Evolutionary conservation across 345 rosid species (phyloP).

Genomic region (Linum usitatissimum): DNA sequence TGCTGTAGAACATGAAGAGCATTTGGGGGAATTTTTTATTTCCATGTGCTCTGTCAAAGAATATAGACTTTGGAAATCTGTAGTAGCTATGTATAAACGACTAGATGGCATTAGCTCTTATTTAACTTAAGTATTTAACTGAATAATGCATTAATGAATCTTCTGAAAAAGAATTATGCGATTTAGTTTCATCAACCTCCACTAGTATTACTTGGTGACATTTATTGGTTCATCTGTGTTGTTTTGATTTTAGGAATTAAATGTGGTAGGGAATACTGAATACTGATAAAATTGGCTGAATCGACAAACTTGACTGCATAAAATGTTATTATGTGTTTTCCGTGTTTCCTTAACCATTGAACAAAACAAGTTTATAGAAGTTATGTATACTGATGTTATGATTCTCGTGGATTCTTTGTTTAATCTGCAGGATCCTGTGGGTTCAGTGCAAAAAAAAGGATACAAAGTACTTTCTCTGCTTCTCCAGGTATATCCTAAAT

Average conservation of each 20-base stretch:
- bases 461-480: conserved; percentile 79
- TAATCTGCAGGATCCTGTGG: conserved; percentile 54
- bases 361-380: neutral
- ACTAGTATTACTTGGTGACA: neutral
- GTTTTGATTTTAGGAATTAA: neutral
- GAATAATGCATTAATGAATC: too few species aligned
- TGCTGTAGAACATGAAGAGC: neutral
- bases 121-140: neutral
- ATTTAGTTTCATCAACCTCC: too few species aligned
- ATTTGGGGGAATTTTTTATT: neutral
- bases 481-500: conserved; percentile 44
- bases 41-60: neutral
- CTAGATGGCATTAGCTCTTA: neutral
- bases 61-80: neutral
- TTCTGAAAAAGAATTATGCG: neutral
- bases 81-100: neutral
- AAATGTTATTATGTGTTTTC: too few species aligned
- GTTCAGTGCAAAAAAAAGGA: conserved; percentile 81
- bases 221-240: neutral
- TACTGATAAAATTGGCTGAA: too few species aligned
- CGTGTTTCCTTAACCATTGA: too few species aligned
- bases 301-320: neutral
- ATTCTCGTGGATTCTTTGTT: neutral
- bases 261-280: neutral
- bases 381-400: neutral